A percentile compares a stretch with the other conserved stretches of the same genome.
Conservation (phyloP, 805 yeast species). For the Kluyveromyces wickerhamii region DNA sequence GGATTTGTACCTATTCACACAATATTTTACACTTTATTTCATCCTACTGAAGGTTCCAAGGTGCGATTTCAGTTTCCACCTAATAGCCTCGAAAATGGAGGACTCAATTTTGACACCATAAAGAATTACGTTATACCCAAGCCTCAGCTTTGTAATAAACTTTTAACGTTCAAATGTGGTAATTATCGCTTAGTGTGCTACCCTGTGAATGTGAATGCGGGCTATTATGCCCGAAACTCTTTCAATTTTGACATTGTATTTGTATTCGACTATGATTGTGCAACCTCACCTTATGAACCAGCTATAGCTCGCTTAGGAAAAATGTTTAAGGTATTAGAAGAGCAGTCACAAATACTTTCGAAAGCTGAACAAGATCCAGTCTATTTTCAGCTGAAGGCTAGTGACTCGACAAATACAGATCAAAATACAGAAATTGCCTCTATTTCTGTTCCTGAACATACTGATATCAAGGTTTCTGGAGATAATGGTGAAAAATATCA, state of each 20-base stretch:
- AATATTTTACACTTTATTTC: slow-evolving; percentile 83
- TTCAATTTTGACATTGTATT: slow-evolving; percentile 91
- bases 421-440: slow-evolving; percentile 3
- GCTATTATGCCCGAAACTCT: slow-evolving; percentile 79
- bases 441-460: neutral
- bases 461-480: slow-evolving; percentile 6
- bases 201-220: slow-evolving; percentile 74
- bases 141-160: slow-evolving; percentile 77
- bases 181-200: slow-evolving; percentile 71
- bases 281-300: slow-evolving; percentile 78
- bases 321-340: slow-evolving; percentile 86
- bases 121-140: slow-evolving; percentile 92
- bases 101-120: slow-evolving; percentile 71
- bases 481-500: slow-evolving; percentile 18
- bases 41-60: slow-evolving; percentile 92
- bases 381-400: slow-evolving; percentile 25
- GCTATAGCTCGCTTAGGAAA: slow-evolving; percentile 77
- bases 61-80: slow-evolving; percentile 86
- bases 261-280: slow-evolving; percentile 77
- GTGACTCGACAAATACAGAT: slow-evolving; percentile 5
- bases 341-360: slow-evolving; percentile 73
- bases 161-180: slow-evolving; percentile 65
- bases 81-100: slow-evolving; percentile 36
- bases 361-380: slow-evolving; percentile 38
- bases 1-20: slow-evolving; percentile 90